These are phyloP conservation scores for Penicillium salamii DNA, from an alignment of 495 filamentous ascomycete species.

Conservation along the genomic window DNA sequence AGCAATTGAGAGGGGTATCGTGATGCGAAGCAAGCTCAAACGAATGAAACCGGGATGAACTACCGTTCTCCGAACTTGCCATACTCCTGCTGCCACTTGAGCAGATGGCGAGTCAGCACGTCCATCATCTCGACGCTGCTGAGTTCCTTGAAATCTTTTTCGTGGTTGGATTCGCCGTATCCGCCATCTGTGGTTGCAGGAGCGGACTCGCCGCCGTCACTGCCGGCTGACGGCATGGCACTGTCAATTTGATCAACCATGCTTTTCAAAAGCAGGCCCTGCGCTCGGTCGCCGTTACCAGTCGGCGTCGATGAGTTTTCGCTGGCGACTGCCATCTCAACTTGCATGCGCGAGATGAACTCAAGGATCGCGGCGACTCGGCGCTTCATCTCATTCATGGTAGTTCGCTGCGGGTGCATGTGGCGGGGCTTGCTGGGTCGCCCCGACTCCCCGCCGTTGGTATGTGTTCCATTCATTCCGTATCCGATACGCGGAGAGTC, in stretches of 20 bases:
- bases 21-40: constrained; percentile 18
- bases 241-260: constrained; percentile 38
- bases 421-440: constrained; percentile 59
- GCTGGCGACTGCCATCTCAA: constrained; percentile 70
- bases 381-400: constrained; percentile 88
- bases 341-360: constrained; percentile 85
- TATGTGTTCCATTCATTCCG: constrained; percentile 30
- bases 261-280: constrained; percentile 34
- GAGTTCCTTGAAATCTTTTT: constrained; percentile 63
- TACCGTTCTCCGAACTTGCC: constrained; percentile 54
- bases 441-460: constrained; percentile 45
- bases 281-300: constrained; percentile 32
- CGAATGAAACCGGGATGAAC: constrained; percentile 4
- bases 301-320: constrained; percentile 41
- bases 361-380: constrained; percentile 80
- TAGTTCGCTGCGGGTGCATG: constrained; percentile 59
- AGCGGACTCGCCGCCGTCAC: constrained; percentile 29
- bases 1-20: constrained; percentile 27
- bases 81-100: constrained; percentile 73
- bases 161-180: constrained; percentile 24
- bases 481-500: constrained; percentile 42
- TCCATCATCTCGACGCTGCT: constrained; percentile 82
- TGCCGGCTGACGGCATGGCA: constrained; percentile 21
- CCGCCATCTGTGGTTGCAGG: constrained; percentile 31
- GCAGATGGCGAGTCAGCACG: constrained; percentile 66